A percentile compares a stretch with the other conserved stretches of the same genome.
Evolutionary conservation across 441 rosid genomes (phyloP).

Genomic region (Capsella rubella): DNA sequence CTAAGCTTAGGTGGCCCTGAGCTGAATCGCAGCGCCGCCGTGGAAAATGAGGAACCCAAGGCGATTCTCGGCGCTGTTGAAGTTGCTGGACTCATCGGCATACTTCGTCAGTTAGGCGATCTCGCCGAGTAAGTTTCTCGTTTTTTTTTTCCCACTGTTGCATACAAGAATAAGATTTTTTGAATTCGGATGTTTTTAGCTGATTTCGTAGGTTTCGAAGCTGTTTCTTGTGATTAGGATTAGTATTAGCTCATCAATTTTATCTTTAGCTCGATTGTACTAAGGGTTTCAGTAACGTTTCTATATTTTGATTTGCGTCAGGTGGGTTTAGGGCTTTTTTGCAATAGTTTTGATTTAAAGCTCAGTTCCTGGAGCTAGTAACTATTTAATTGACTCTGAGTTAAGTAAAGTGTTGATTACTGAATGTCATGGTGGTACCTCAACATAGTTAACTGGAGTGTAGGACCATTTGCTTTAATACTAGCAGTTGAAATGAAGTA

Average conservation of each 20-base stretch:
- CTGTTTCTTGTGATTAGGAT: constrained; percentile 20
- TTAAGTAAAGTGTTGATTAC: neutral
- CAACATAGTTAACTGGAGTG: neutral
- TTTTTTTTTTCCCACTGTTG: neutral
- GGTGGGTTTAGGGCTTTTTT: constrained; percentile 26
- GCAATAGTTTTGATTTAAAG: constrained; percentile 10
- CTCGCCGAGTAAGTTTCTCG: constrained; percentile 81
- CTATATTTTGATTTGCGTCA: neutral
- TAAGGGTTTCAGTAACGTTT: constrained; percentile 17
- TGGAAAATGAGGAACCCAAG: constrained; percentile 80
- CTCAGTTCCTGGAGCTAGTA: constrained; percentile 2
- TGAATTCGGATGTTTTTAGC: neutral
- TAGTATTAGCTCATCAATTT: constrained; percentile 17
- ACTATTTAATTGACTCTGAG: neutral
- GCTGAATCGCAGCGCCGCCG: constrained; percentile 58
- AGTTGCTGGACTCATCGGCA: constrained; percentile 95
- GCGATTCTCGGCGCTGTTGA: constrained; percentile 83
- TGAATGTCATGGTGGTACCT: constrained; percentile 5
- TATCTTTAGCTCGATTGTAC: neutral
- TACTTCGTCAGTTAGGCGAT: constrained; percentile 98
- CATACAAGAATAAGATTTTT: neutral
- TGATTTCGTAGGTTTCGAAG: neutral
- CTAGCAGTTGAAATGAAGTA: constrained; percentile 1
- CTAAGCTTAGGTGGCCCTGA: constrained; percentile 70
- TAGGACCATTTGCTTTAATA: too few relatives aligned